Percentiles rank a stretch among this genome's conserved stretches.
phyloP scores from a whole-genome alignment of 2,329 filamentous ascomycete genomes.

The Drechslerella stenobrocha region DNA sequence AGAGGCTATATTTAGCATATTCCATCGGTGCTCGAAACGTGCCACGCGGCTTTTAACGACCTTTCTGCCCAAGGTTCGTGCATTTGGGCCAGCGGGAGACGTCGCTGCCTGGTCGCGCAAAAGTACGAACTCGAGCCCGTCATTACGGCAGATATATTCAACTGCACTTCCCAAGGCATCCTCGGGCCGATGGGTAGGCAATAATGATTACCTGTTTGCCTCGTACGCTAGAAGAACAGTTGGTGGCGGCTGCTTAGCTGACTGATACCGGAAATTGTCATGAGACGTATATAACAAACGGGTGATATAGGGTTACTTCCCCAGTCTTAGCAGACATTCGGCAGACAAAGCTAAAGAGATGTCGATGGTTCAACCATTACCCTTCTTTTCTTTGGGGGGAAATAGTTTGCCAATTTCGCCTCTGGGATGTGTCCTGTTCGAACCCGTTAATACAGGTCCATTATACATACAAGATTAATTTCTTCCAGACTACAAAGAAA shows the following conservation, averaged over 20 bases:
- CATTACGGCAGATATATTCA: conserved; percentile 41
- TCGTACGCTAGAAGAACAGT: neutral
- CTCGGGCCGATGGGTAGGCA: neutral
- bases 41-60: conserved; percentile 46
- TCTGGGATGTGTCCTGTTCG: conserved; percentile 48
- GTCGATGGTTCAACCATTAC: conserved; percentile 26
- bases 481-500: neutral
- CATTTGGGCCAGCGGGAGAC: conserved; percentile 14
- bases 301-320: conserved; percentile 29
- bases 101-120: conserved; percentile 46
- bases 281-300: conserved; percentile 35
- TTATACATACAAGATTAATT: conserved; percentile 29
- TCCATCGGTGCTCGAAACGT: conserved; percentile 44
- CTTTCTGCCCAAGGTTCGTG: conserved; percentile 7
- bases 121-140: conserved; percentile 22
- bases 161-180: conserved; percentile 16
- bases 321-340: conserved; percentile 44
- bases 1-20: conserved; percentile 41
- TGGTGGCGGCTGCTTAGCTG: conserved; percentile 29
- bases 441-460: conserved; percentile 28
- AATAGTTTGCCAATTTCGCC: conserved; percentile 42
- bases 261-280: conserved; percentile 48
- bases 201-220: conserved; percentile 9
- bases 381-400: conserved; percentile 28
- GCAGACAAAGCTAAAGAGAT: conserved; percentile 13